Evolutionary conservation across 2,329 filamentous ascomycete genomes (phyloP), one percentile per base, ranked within the genome.

Genomic region (Zymoseptoria passerinii): DNA sequence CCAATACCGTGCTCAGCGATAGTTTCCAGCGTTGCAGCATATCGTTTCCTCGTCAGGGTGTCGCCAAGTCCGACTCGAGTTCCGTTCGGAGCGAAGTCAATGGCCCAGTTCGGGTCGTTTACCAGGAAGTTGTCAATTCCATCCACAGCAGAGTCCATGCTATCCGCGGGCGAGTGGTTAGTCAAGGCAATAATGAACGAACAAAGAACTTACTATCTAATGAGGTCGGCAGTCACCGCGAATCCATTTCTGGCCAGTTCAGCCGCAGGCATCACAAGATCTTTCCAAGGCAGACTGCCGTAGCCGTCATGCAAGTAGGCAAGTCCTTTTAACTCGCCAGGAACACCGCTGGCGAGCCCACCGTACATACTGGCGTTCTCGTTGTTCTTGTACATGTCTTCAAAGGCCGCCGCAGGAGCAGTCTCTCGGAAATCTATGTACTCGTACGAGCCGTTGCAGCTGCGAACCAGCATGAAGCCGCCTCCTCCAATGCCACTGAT

Each of bases 341-440:
- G 89, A 0, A 92, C 81, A 49, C 79, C 88, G 28, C 82, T 83
- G 50, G 62, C 66, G 23, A 69, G 61, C 9, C 70, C 69, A 7
- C 62, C 63, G 28, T 77, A 78, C 1, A 92, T 77, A 56, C 89
- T 91, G 1, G 81, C 84, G 1, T 79, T 73, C 0, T 81, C 77
- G 63, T 94, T 87, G 56, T 84, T 84, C 58, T 83, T 80, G 72
- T 87, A 97, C 92, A 97, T 97, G 67, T 95, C 83, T 72, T 91
- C 80, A 63, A 81, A 85, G 0, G 91, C 89, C 0, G 89, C 88
- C 0, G 86, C 88, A 0, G 92, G 92, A 0, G 92, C 92, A 0
- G 87, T 84, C 72, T 97, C 92, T 52, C 92, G 81, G 70, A 95
- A 97, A 74, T 97, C 92, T 65, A 97, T 85, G 59, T 86, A 86